phyloP scores from a whole-genome alignment of 192 early-diverging fungal genomes.

The Linnemannia elongata region DNA sequence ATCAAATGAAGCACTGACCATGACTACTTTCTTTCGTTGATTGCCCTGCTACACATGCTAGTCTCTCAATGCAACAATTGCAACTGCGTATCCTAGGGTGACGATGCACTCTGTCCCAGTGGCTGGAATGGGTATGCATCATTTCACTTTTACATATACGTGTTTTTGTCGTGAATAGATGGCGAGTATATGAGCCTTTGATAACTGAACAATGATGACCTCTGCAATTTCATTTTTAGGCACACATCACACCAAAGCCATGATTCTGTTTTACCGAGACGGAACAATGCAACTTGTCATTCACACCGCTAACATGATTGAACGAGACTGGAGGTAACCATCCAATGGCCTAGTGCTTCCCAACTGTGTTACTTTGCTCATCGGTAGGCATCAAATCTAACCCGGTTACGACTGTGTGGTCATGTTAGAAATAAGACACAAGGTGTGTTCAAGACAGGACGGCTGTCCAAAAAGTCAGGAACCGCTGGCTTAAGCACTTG shows the following conservation, averaged over 20 bases:
- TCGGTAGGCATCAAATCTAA: neutral
- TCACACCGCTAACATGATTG: constrained; percentile 76
- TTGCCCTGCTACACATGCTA: neutral
- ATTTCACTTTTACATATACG: neutral
- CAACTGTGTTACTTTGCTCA: neutral
- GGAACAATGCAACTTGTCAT: constrained; percentile 65
- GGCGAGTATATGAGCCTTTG: neutral
- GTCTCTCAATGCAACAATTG: neutral
- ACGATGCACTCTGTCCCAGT: constrained; percentile 33
- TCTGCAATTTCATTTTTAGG: constrained; percentile 34
- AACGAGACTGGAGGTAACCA: constrained; percentile 69
- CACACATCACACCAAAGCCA: constrained; percentile 76
- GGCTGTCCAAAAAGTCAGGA: constrained; percentile 48
- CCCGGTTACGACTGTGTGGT: neutral
- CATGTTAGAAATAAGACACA: constrained; percentile 68
- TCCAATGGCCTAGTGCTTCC: neutral
- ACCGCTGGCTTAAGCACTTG: constrained; percentile 23
- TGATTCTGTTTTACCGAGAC: constrained; percentile 67
- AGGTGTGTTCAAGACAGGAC: constrained; percentile 66
- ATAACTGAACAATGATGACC: neutral
- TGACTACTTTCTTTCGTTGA: neutral
- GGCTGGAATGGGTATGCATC: constrained; percentile 33
- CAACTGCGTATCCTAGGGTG: constrained; percentile 11
- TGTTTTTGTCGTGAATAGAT: no score
- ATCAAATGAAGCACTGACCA: neutral